Conservation (phyloP, 2,329 filamentous ascomycete species). For the Pseudodiploospora longispora region DNA sequence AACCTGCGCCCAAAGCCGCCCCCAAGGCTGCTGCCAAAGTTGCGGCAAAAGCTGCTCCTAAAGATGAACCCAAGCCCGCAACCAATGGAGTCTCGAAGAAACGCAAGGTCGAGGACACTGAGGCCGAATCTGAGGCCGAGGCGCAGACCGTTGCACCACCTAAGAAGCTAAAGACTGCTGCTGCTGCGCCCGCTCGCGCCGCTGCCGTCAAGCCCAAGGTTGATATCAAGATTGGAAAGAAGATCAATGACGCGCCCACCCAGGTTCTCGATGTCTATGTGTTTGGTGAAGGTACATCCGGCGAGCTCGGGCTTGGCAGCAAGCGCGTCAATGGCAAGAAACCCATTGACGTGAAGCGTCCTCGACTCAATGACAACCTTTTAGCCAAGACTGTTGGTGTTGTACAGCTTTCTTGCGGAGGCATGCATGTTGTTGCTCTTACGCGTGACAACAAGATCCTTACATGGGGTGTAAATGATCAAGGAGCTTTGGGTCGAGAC, state of each 20-base stretch:
- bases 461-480: slow-evolving; percentile 84
- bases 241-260: slow-evolving; percentile 49
- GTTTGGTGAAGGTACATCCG: slow-evolving; percentile 10
- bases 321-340: slow-evolving; percentile 51
- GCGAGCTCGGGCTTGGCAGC: slow-evolving; percentile 10
- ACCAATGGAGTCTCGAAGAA: slow-evolving; percentile 18
- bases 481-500: slow-evolving; percentile 69
- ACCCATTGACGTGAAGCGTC: slow-evolving; percentile 70
- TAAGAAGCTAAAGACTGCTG: slow-evolving; percentile 18
- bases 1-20: slow-evolving; percentile 12
- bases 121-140: slow-evolving; percentile 17
- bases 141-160: slow-evolving; percentile 10
- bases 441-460: slow-evolving; percentile 75
- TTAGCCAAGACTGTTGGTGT: slow-evolving; percentile 57
- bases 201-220: slow-evolving; percentile 43
- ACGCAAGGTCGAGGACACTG: slow-evolving; percentile 17
- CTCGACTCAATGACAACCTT: slow-evolving; percentile 66
- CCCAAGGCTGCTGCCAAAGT: slow-evolving; percentile 14
- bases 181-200: slow-evolving; percentile 9
- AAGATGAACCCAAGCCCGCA: slow-evolving; percentile 29
- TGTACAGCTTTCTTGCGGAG: slow-evolving; percentile 68
- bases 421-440: slow-evolving; percentile 72
- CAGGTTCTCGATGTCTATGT: slow-evolving; percentile 9
- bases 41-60: slow-evolving; percentile 12
- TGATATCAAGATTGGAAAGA: slow-evolving; percentile 47